Evolutionary conservation across 2,329 filamentous ascomycete genomes (phyloP).

Genomic region (Zopfia rhizophila): DNA sequence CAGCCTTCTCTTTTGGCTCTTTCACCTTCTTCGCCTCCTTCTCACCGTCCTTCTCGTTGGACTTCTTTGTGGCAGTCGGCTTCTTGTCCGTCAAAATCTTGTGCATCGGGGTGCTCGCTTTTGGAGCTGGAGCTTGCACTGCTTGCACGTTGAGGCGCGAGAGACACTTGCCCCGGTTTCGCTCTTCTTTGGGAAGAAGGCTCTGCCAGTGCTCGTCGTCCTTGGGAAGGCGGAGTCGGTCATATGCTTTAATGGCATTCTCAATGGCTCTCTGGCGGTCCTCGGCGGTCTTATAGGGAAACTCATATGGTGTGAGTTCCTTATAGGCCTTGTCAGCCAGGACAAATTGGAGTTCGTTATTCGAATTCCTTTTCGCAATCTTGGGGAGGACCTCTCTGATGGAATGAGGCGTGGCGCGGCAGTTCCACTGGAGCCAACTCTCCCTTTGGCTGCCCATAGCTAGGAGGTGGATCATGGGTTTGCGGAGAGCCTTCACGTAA

Average conservation of each 20-base stretch:
- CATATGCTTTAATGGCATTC: slow-evolving; percentile 70
- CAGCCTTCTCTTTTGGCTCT: slow-evolving; percentile 41
- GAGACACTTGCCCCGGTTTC: slow-evolving; percentile 69
- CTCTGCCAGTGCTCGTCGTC: slow-evolving; percentile 71
- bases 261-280: slow-evolving; percentile 70
- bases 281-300: slow-evolving; percentile 65
- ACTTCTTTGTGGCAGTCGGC: slow-evolving; percentile 53
- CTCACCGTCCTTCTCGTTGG: slow-evolving; percentile 60
- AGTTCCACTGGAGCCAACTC: slow-evolving; percentile 43
- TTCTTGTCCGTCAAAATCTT: slow-evolving; percentile 56
- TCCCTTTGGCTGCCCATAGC: slow-evolving; percentile 53
- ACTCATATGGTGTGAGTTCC: slow-evolving; percentile 70
- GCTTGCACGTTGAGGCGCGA: slow-evolving; percentile 67
- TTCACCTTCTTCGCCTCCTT: slow-evolving; percentile 55
- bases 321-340: slow-evolving; percentile 69
- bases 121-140: slow-evolving; percentile 44
- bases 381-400: slow-evolving; percentile 55
- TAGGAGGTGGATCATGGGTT: slow-evolving; percentile 63
- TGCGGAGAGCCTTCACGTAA: slow-evolving; percentile 55
- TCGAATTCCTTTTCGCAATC: slow-evolving; percentile 62
- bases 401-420: slow-evolving; percentile 39
- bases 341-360: slow-evolving; percentile 55
- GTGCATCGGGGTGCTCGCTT: slow-evolving; percentile 46
- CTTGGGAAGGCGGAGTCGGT: slow-evolving; percentile 68
- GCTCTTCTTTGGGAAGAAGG: slow-evolving; percentile 68